Conservation (phyloP, 2,329 filamentous ascomycete species). For the Calonectria pseudoreteaudii region DNA sequence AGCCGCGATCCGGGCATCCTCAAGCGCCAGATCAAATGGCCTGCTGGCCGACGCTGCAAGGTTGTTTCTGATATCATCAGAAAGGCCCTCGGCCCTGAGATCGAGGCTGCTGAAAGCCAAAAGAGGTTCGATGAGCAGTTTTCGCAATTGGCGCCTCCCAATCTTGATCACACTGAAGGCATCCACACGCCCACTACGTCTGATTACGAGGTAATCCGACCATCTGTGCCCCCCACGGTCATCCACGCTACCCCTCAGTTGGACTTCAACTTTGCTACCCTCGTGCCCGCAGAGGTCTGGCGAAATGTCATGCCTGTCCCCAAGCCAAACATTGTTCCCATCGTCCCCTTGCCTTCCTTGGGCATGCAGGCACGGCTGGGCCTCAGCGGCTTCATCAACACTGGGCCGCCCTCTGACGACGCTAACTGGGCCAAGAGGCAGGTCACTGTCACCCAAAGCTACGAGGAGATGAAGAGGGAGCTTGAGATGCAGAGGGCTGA, state of each 20-base stretch:
- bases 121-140: not conserved
- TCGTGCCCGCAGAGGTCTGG: not conserved
- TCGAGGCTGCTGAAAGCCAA: not conserved
- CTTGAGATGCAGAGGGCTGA: not conserved
- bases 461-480: not conserved
- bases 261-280: not conserved
- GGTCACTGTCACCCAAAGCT: not conserved
- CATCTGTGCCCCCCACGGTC: not conserved
- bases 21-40: constrained; percentile 1
- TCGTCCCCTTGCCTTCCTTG: not conserved
- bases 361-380: not conserved
- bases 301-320: not conserved
- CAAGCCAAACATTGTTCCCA: not conserved
- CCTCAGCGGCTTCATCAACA: not conserved
- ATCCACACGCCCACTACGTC: not conserved
- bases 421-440: not conserved
- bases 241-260: not conserved
- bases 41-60: not conserved
- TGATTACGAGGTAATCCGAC: not conserved
- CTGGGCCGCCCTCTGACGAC: not conserved
- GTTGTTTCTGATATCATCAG: not conserved
- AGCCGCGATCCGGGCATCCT: constrained; percentile 2
- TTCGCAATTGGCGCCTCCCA: not conserved
- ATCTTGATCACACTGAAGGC: not conserved
- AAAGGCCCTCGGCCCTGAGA: not conserved